Percentiles rank a stretch among this genome's conserved stretches.
phyloP scores from a whole-genome alignment of 2,329 filamentous ascomycete genomes.

The Pyrenophora seminiperda region DNA sequence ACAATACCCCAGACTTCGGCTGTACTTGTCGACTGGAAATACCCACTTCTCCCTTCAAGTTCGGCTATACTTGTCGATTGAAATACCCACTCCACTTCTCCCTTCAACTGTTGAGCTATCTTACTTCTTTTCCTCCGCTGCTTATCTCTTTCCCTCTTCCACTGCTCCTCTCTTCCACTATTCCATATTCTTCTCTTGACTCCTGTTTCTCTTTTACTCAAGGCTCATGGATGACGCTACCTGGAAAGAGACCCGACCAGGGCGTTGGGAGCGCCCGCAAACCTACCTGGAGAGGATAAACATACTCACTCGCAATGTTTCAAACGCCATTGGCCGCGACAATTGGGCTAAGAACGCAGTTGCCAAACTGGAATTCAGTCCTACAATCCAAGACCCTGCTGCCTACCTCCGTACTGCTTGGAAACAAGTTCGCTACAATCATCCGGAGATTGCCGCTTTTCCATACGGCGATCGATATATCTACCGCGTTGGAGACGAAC shows the following conservation, averaged over 20 bases:
- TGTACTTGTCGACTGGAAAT: too few relatives aligned
- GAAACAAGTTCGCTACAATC: slow-evolving; percentile 37
- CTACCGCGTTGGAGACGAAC: slow-evolving; percentile 28
- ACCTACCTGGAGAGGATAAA: slow-evolving; percentile 31
- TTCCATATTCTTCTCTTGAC: too few relatives aligned
- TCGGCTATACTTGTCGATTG: too few relatives aligned
- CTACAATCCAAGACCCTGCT: slow-evolving; percentile 25
- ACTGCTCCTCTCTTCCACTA: too few relatives aligned
- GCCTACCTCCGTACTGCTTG: slow-evolving; percentile 25
- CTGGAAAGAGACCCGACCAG: slow-evolving; percentile 33
- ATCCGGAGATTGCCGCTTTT: slow-evolving; percentile 34
- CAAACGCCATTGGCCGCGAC: slow-evolving; percentile 31
- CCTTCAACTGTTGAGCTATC: too few relatives aligned
- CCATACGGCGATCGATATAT: slow-evolving; percentile 31
- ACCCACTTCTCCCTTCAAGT: too few relatives aligned
- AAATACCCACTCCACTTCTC: too few relatives aligned
- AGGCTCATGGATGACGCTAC: slow-evolving; percentile 9
- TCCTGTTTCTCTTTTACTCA: neutral
- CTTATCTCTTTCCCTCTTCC: too few relatives aligned
- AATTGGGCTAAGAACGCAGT: slow-evolving; percentile 35
- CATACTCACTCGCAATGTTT: slow-evolving; percentile 30
- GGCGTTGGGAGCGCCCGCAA: slow-evolving; percentile 32
- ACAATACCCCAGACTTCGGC: too few relatives aligned
- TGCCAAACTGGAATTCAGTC: slow-evolving; percentile 30
- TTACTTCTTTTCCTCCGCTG: too few relatives aligned